Base-by-base conservation (phyloP, 805 yeast genomes). In the Torulaspora quercuum region DNA sequence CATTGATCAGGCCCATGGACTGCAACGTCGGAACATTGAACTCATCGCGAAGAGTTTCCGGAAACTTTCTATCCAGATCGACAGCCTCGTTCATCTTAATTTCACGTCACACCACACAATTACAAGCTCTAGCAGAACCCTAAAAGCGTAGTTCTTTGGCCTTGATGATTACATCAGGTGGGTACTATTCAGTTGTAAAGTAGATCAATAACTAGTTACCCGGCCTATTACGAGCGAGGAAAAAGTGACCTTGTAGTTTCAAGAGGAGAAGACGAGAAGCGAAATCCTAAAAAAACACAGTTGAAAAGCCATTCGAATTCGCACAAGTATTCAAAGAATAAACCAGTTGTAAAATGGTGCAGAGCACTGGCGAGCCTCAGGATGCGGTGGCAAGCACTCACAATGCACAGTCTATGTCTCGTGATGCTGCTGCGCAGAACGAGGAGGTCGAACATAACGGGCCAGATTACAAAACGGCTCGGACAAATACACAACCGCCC, bases 11-110 rank as follows among this genome's bases (percentile, higher is more conserved):
- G 0, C 83, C 89, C 46, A 84, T 60, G 0, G 86, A 70, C 34
- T 60, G 53, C 45, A 78, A 70, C 0, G 92, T 82, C 6, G 95
- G 95, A 23, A 82, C 61, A 18, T 63, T 68, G 54, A 86, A 85
- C 34, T 70, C 64, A 8, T 68, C 67, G 4, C 63, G 52, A 37
- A 68, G 60, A 2, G 67, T 55, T 1, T 46, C 50, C 7, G 68
- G 67, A 45, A 45, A 70, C 44, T 63, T 34, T 1, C 41, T 23
- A 53, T 77, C 84, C 28, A 74, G 57, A 10, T 35, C 37, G 4
- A 21, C 20, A 3, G 67, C 66, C 18, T 54, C 39, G n/a, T 39
- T 39, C 44, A 39, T 42, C 13, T 12, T 17, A 15, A 25, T 11
- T 10, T 10, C 3, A 20, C 17, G 14, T 7, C 25, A 7, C 14